Percentiles rank a stretch among this genome's conserved stretches.
phyloP scores from a whole-genome alignment of 345 rosid species.

The Erysimum cheiranthoides region DNA sequence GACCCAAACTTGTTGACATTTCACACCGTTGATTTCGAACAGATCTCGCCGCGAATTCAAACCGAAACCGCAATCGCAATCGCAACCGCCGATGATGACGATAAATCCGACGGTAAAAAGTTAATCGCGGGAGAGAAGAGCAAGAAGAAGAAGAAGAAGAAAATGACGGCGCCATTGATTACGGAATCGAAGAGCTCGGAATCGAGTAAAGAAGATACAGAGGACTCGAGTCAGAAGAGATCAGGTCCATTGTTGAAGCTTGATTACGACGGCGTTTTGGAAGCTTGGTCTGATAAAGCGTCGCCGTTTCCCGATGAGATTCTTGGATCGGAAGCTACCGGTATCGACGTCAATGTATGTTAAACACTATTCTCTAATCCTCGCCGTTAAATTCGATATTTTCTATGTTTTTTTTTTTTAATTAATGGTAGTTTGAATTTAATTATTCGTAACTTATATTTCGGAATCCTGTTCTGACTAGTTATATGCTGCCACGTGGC shows the following conservation, averaged over 20 bases:
- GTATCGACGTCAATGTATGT: conserved; percentile 76
- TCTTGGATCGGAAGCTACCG: conserved; percentile 52
- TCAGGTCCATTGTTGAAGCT: conserved; percentile 64
- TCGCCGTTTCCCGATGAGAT: conserved; percentile 70
- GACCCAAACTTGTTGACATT: conserved; percentile 55
- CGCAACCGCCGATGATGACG: not conserved
- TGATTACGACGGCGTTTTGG: conserved; percentile 72
- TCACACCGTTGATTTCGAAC: conserved; percentile 65
- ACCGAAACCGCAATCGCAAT: not conserved
- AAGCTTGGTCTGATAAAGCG: conserved; percentile 75
- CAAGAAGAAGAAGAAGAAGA: conserved; percentile 57
- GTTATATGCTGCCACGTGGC: conserved; percentile 32
- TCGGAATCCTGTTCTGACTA: conserved; percentile 7
- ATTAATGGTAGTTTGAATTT: conserved; percentile 11
- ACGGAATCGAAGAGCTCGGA: conserved; percentile 40
- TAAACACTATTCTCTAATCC: conserved; percentile 31
- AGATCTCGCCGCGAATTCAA: conserved; percentile 68
- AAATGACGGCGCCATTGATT: conserved; percentile 38
- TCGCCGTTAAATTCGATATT: conserved; percentile 41
- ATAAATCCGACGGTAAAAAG: conserved; percentile 7
- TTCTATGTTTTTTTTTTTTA: conserved; percentile 9
- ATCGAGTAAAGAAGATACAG: conserved; percentile 42
- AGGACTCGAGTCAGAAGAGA: conserved; percentile 13
- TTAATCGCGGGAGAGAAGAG: conserved; percentile 38
- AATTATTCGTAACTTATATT: conserved; percentile 15